These are phyloP conservation scores for Tylopilus rubrobrunneus DNA, from an alignment of 768 basidiomycete species.

Conservation along the genomic window DNA sequence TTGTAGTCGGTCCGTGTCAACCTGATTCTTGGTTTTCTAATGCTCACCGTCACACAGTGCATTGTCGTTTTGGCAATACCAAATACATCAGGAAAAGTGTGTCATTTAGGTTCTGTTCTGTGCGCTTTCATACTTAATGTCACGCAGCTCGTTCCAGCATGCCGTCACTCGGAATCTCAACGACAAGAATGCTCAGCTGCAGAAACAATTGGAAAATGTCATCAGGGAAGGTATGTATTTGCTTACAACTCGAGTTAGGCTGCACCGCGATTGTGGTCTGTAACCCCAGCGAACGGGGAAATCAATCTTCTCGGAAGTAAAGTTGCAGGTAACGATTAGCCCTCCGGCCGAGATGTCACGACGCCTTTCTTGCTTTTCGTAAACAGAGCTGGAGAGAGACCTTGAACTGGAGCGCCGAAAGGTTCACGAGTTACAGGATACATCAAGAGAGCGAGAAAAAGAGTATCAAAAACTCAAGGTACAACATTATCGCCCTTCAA, in stretches of 20 bases:
- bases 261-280: neutral
- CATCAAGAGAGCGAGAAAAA: conserved; percentile 72
- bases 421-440: conserved; percentile 68
- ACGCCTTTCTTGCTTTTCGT: conserved; percentile 1
- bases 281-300: conserved; percentile 65
- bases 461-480: conserved; percentile 89
- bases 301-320: conserved; percentile 68
- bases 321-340: conserved; percentile 45
- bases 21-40: neutral
- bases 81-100: conserved; percentile 81
- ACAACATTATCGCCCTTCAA: neutral
- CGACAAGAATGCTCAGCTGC: conserved; percentile 77
- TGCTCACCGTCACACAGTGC: conserved; percentile 43
- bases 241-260: neutral
- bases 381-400: conserved; percentile 71
- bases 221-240: conserved; percentile 65
- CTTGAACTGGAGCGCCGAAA: conserved; percentile 76
- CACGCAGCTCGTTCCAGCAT: conserved; percentile 63
- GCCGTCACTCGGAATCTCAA: conserved; percentile 77
- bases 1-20: conserved; percentile 58
- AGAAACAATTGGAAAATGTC: conserved; percentile 84
- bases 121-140: neutral
- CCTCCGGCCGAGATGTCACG: neutral
- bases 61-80: conserved; percentile 89
- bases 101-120: conserved; percentile 3